Conservation (phyloP, 2,329 filamentous ascomycete species). For the Nemania sp. region DNA sequence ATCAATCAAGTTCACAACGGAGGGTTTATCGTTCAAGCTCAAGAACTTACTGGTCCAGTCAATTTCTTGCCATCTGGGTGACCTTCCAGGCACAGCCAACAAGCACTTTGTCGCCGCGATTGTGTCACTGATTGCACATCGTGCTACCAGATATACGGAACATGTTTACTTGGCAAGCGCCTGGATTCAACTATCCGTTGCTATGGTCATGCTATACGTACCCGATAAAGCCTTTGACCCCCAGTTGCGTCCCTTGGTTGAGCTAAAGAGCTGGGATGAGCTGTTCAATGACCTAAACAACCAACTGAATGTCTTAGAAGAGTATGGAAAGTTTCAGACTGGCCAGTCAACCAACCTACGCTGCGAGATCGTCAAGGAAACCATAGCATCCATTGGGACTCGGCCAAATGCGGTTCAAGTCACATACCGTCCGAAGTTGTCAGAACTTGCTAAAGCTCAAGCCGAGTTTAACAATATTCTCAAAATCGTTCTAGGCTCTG, state of each 20-base stretch:
- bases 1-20: slow-evolving; percentile 28
- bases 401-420: slow-evolving; percentile 65
- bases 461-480: slow-evolving; percentile 81
- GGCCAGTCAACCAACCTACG: slow-evolving; percentile 71
- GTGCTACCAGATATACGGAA: slow-evolving; percentile 30
- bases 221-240: slow-evolving; percentile 89
- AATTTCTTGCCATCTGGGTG: slow-evolving; percentile 25
- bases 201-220: slow-evolving; percentile 77
- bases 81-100: slow-evolving; percentile 37
- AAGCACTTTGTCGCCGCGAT: slow-evolving; percentile 51
- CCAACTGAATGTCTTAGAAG: slow-evolving; percentile 62
- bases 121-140: slow-evolving; percentile 47
- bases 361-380: slow-evolving; percentile 62
- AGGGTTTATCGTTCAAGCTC: slow-evolving; percentile 36
- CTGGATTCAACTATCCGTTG: slow-evolving; percentile 76
- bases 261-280: slow-evolving; percentile 60
- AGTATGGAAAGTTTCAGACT: slow-evolving; percentile 69
- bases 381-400: slow-evolving; percentile 66
- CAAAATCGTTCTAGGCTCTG: slow-evolving; percentile 59
- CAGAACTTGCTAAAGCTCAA: slow-evolving; percentile 72
- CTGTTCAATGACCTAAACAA: slow-evolving; percentile 58
- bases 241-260: slow-evolving; percentile 65
- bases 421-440: slow-evolving; percentile 71
- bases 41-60: slow-evolving; percentile 30
- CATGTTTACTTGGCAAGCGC: slow-evolving; percentile 56